Percentiles rank a stretch among this genome's conserved stretches.
phyloP scores from a whole-genome alignment of 768 basidiomycete genomes.

The Naganishia friedmannii region DNA sequence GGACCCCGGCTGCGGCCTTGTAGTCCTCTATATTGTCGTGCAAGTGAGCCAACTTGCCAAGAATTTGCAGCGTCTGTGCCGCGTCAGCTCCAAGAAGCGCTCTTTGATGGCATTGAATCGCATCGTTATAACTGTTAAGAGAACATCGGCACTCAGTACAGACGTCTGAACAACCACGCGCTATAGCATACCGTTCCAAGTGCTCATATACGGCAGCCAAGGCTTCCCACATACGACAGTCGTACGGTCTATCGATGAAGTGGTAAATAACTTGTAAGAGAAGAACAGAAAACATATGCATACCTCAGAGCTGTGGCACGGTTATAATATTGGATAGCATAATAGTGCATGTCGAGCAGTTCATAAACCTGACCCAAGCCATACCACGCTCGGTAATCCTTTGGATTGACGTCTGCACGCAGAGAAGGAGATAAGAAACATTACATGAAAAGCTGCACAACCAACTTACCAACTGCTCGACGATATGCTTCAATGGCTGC shows the following conservation, averaged over 20 bases:
- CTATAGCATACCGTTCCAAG: conserved; percentile 67
- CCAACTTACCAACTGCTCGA: conserved; percentile 76
- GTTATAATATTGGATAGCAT: conserved; percentile 93
- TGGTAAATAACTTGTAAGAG: conserved; percentile 10
- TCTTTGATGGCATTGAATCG: conserved; percentile 85
- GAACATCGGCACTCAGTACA: conserved; percentile 45
- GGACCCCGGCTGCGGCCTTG: conserved; percentile 56
- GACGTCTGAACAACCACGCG: background rate
- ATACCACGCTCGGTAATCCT: conserved; percentile 98
- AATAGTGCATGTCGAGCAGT: conserved; percentile 91
- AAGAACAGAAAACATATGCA: background rate
- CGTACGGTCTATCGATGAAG: conserved; percentile 69
- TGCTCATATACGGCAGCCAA: conserved; percentile 91
- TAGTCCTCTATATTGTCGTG: conserved; percentile 38
- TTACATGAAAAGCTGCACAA: background rate
- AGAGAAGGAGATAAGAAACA: background rate
- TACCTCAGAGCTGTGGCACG: conserved; percentile 88
- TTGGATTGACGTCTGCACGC: conserved; percentile 78
- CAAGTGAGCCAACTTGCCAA: conserved; percentile 46
- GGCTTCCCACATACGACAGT: conserved; percentile 93
- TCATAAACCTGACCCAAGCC: conserved; percentile 98
- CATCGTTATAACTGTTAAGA: conserved; percentile 65
- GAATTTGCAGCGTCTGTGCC: conserved; percentile 44
- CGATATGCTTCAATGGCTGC: conserved; percentile 98
- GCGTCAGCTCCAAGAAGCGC: conserved; percentile 60